Evolutionary conservation across 768 basidiomycete genomes (phyloP), one percentile per base, ranked within the genome.

Genomic region (Boletus reticulatus): DNA sequence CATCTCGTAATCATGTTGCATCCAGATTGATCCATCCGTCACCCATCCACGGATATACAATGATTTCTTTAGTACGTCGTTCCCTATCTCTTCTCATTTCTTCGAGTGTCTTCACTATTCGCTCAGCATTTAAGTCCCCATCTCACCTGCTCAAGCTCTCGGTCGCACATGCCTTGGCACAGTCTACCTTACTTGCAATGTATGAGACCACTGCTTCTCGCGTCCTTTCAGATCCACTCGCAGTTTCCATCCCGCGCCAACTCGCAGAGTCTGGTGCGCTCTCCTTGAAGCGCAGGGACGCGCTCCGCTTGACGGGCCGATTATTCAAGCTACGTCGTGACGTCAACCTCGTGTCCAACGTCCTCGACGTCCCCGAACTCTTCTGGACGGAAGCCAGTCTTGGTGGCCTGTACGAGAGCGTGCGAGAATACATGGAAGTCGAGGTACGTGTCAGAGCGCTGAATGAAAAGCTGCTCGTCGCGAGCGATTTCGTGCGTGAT

Each of bases 341-440:
- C 60, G 87, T 97, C 27, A 96, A 95, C 63, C 76, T 98, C 1
- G 92, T 94, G 11, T 91, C 89, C 22, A 96, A 95, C 64, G 92
- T 98, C 31, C 80, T 98, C 2, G 95, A 98, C 66, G 88, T 92
- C 6, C 94, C 94, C 1, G 93, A 94, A 66, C 73, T 98, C 44
- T 98, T 98, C 71, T 97, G 94, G 95, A 87, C 85, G 49, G 94
- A 96, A 67, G 94, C 93, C 12, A 94, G 89, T 60, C 73, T 96
- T 62, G 89, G 89, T 64, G 88, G 85, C 29, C 72, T 98, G 36
- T 98, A 98, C 66, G 92, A 94, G 61, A 93, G 94, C 0, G 93
- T 95, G 45, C 78, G 93, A 53, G 94, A 94, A 62, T 98, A 98
- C 66, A 92, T 97, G 81, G 95, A 98, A 72, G 93, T 97, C 50